Base-by-base conservation (phyloP, 805 yeast genomes). In the Pichia manshurica region DNA sequence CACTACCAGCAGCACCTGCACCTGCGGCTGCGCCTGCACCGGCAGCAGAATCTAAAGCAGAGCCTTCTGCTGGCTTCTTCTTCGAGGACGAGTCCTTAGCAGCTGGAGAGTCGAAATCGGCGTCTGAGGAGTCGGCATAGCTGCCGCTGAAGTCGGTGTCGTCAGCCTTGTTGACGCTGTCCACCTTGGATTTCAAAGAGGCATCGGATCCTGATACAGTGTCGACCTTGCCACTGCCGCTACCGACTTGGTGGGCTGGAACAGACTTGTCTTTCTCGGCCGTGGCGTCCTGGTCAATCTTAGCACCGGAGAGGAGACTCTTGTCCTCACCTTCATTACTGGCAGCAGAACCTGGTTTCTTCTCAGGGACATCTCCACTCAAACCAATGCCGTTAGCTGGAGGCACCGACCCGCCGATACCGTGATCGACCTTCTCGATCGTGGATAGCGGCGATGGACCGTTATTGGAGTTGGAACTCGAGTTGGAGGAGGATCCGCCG, bases 201-300 rank as follows among this genome's bases (percentile, higher is more conserved):
- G 55, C 55, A 41, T 52, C 55, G 7, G 55, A 49, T 17, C 53
- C 55, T 15, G 53, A 45, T 5, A 43, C 29, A 6, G 29, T 42
- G 10, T 49, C 49, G 23, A 34, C 23, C 44, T 52, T 52, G 13
- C 42, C 47, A 21, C 45, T 31, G 20, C 45, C 47, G 8, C 16
- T 8, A n/a, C 36, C 41, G 17, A 40, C 45, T 10, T 37, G 19
- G n/a, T 33, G 43, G 16, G 31, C 29, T 10, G 41, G 22, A n/a
- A 10, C 15, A 4, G 44, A 42, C 19, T 45, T 45, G 7, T 47
- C 48, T 13, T 46, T 43, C 19, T 46, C 49, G 5, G 48, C 52
- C 3, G 48, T 40, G 19, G 42, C 38, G 23, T 44, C 51, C 35
- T 53, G 52, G 2, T 53, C 50, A 31, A 53, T 53, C 29, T 41